Conservation (phyloP, 306 rosid species). For the Canavalia ensiformis region DNA sequence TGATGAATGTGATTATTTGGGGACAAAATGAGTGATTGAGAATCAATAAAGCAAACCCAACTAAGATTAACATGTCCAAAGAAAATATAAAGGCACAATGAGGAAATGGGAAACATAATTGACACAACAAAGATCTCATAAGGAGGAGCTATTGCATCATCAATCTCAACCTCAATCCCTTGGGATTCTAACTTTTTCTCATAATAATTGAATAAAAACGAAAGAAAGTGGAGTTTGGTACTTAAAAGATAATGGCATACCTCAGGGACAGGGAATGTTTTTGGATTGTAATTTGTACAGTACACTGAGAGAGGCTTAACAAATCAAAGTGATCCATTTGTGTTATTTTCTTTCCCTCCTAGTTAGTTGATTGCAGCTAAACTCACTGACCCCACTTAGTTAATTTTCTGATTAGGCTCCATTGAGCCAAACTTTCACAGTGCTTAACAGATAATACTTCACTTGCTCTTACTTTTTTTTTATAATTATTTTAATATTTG, state of each 20-base stretch:
- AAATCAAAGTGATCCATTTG: conserved; percentile 24
- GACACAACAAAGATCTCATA: conserved; percentile 63
- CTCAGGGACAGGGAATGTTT: conserved; percentile 65
- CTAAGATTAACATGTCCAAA: conserved; percentile 44
- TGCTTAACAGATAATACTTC: conserved; percentile 69
- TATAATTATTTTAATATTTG: not conserved
- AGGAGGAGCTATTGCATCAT: conserved; percentile 55
- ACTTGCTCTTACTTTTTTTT: conserved; percentile 34
- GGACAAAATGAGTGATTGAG: conserved; percentile 64
- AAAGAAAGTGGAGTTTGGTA: conserved; percentile 53
- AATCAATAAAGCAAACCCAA: conserved; percentile 69
- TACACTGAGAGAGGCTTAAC: conserved; percentile 15
- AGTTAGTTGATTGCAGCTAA: conserved; percentile 40
- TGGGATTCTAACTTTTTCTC: conserved; percentile 64
- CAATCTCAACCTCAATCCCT: conserved; percentile 59
- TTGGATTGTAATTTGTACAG: conserved; percentile 60
- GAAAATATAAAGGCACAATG: conserved; percentile 23
- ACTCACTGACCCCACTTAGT: conserved; percentile 45
- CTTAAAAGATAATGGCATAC: conserved; percentile 50
- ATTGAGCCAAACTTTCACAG: conserved; percentile 46
- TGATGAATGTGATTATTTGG: conserved; percentile 56
- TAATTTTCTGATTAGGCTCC: conserved; percentile 45
- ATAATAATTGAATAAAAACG: conserved; percentile 46
- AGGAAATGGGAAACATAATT: conserved; percentile 51
- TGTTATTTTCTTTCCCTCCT: conserved; percentile 26